Evolutionary conservation across 2,329 filamentous ascomycete species (phyloP).

Genomic region (Nemania serpens): DNA sequence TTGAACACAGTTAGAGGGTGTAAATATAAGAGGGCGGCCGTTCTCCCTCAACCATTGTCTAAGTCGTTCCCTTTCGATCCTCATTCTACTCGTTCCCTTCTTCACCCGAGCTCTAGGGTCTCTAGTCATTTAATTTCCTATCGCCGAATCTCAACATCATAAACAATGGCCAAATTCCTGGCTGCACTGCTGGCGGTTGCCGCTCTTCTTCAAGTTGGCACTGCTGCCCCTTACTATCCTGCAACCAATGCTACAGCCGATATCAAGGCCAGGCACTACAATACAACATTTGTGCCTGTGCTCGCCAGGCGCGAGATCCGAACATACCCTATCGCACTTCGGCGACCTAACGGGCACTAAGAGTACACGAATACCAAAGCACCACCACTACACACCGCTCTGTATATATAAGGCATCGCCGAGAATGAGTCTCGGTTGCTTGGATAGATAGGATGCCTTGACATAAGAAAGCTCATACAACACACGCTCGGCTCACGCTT

Average conservation of each 20-base stretch:
- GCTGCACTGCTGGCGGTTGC: slow-evolving; percentile 36
- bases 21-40: slow-evolving; percentile 33
- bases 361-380: not conserved
- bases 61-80: slow-evolving; percentile 1
- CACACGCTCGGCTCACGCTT: not conserved
- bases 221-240: slow-evolving; percentile 33
- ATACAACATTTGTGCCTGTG: slow-evolving; percentile 23
- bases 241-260: slow-evolving; percentile 18
- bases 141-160: slow-evolving; percentile 17
- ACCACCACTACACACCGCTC: not conserved
- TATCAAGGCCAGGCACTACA: slow-evolving; percentile 17
- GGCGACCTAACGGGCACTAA: slow-evolving; percentile 28
- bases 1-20: not conserved
- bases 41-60: slow-evolving; percentile 17
- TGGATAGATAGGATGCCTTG: not conserved
- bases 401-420: slow-evolving; percentile 17
- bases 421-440: not conserved
- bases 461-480: slow-evolving; percentile 1
- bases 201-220: slow-evolving; percentile 36
- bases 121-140: slow-evolving; percentile 13
- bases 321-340: slow-evolving; percentile 35
- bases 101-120: slow-evolving; percentile 16
- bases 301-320: slow-evolving; percentile 31
- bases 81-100: slow-evolving; percentile 20
- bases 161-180: slow-evolving; percentile 39